These are phyloP conservation scores for Suillus clintonianus DNA, from an alignment of 768 basidiomycete species.

Conservation along the genomic window DNA sequence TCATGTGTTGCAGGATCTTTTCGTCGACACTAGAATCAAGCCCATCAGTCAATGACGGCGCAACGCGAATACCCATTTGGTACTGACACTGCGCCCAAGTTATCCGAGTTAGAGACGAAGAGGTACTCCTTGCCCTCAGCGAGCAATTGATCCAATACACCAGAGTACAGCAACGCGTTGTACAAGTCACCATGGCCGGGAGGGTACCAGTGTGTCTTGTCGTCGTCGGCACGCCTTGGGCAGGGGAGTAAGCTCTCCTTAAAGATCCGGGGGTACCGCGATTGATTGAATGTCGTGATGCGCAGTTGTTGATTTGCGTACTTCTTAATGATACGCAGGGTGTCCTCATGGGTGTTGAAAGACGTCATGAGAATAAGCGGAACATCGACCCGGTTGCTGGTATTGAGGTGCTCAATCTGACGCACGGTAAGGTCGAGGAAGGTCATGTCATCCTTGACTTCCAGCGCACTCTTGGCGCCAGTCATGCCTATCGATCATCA, in stretches of 20 bases:
- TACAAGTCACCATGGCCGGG: conserved; percentile 78
- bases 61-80: neutral
- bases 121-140: conserved; percentile 76
- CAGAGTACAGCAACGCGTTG: conserved; percentile 70
- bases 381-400: conserved; percentile 61
- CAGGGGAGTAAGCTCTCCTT: conserved; percentile 68
- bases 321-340: conserved; percentile 76
- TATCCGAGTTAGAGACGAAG: conserved; percentile 79
- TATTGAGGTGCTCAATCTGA: conserved; percentile 73
- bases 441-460: conserved; percentile 72
- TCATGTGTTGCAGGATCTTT: conserved; percentile 67
- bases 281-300: conserved; percentile 73
- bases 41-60: conserved; percentile 4
- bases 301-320: conserved; percentile 79
- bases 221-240: conserved; percentile 55
- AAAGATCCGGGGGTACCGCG: conserved; percentile 72
- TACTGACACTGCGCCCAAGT: conserved; percentile 64
- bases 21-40: conserved; percentile 55
- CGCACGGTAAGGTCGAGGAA: conserved; percentile 68
- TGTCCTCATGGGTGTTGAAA: conserved; percentile 81
- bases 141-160: conserved; percentile 71
- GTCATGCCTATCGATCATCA: conserved; percentile 43
- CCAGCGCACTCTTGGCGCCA: conserved; percentile 71
- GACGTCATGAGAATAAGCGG: conserved; percentile 83
- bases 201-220: conserved; percentile 77